Evolutionary conservation across 2,329 filamentous ascomycete species (phyloP).

Genomic region (Venturia oleaginea): DNA sequence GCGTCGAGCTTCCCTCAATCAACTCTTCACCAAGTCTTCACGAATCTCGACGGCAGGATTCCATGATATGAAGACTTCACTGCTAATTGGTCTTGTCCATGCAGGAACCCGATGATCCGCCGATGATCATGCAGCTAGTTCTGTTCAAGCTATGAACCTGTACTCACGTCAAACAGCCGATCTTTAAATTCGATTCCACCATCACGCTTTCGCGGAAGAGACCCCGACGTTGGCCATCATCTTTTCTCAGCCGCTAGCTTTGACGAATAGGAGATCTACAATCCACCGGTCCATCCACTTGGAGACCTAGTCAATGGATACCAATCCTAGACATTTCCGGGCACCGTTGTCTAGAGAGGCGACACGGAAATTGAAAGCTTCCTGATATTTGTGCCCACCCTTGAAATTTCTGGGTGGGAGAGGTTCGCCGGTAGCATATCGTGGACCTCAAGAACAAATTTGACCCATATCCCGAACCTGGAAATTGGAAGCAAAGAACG

Average conservation of each 20-base stretch:
- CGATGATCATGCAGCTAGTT: background rate
- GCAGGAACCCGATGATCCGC: background rate
- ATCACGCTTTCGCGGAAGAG: background rate
- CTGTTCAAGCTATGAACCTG: background rate
- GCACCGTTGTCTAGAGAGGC: background rate
- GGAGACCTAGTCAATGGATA: background rate
- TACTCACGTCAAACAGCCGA: background rate
- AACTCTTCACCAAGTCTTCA: background rate
- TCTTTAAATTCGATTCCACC: background rate
- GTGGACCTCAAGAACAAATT: background rate
- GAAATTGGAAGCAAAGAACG: no score
- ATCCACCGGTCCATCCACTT: background rate
- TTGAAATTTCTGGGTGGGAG: background rate
- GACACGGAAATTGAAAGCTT: background rate
- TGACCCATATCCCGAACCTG: background rate
- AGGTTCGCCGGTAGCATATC: background rate
- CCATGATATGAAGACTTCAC: background rate
- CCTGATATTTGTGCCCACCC: background rate
- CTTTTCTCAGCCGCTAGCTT: background rate
- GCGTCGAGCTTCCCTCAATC: no score
- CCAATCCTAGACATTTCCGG: background rate
- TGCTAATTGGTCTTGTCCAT: background rate
- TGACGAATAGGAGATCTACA: background rate
- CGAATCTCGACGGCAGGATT: background rate
- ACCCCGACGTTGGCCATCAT: background rate